Conservation (phyloP, 371 early-diverging fungal species). For the Mucor lusitanicus region DNA sequence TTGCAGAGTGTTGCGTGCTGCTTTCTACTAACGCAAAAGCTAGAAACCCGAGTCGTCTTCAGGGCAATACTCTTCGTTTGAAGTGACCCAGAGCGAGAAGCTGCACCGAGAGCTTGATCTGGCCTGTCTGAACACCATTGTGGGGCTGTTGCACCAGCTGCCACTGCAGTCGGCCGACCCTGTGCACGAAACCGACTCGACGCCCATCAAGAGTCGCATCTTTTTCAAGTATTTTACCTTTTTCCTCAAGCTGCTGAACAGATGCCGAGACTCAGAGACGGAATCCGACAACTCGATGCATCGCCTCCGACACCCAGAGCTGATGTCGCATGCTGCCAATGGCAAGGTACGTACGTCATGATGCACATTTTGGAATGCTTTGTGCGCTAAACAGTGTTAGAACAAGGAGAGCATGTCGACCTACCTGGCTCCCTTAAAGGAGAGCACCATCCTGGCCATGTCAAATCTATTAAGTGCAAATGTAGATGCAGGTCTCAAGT, state of each 20-base stretch:
- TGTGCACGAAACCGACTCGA: conserved; percentile 63
- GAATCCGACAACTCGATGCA: conserved; percentile 7
- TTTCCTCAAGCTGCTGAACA: conserved; percentile 84
- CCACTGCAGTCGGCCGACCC: conserved; percentile 82
- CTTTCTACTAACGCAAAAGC: not conserved
- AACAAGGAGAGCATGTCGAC: conserved; percentile 25
- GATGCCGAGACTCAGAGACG: conserved; percentile 72
- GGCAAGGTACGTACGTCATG: conserved; percentile 12
- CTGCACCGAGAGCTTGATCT: conserved; percentile 80
- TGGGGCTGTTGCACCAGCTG: conserved; percentile 75
- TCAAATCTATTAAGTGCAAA: conserved; percentile 89
- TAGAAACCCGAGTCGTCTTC: conserved; percentile 38
- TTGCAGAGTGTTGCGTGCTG: not conserved
- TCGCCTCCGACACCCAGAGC: conserved; percentile 11
- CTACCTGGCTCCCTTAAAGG: conserved; percentile 63
- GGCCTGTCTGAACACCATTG: conserved; percentile 84
- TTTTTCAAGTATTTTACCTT: conserved; percentile 90
- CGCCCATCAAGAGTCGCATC: conserved; percentile 73
- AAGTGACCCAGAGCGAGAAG: conserved; percentile 55
- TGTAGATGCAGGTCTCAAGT: conserved; percentile 87
- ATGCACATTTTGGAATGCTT: not conserved
- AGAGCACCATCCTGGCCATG: conserved; percentile 82
- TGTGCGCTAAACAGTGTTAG: conserved; percentile 12
- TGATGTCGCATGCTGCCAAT: not conserved
- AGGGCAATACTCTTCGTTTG: conserved; percentile 37